Base-by-base conservation (phyloP, 306 rosid species). In the Neltuma alba region DNA sequence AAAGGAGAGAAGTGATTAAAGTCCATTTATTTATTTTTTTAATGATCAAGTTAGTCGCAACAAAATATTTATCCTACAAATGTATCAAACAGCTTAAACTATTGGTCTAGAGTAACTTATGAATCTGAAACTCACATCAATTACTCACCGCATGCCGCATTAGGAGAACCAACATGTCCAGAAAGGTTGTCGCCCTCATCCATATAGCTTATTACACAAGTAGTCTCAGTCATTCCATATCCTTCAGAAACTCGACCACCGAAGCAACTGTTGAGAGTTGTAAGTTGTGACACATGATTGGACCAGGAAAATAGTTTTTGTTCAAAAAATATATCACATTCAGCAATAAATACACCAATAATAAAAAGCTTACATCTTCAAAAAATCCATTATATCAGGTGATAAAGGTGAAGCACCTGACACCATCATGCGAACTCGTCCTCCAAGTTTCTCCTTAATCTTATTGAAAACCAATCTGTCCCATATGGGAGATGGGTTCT, bases 341-440 rank as follows among this genome's bases (percentile, higher is more conserved):
- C n/a, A 44, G 83, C 67, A 80, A 60, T 64, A 28, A 67, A 79
- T 61, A 72, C 57, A 58, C 36, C 37, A 71, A 78, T 61, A 44
- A 34, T 69, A 64, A 77, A 74, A 21, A 67, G 84, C 94, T 90
- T 89, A 96, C 99, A 96, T 90, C 88, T 81, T 96, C 70, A 96
- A 80, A 86, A 96, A 96, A 37, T 96, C 97, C 99, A 96, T 81
- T 72, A 96, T 81, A 86, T 93, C 99, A 15, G 99, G 92, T 61
- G 99, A 96, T 89, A 96, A 86, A 25, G 99, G 99, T 58, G 99
- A 96, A 81, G 99, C 99, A 77, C 99, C 99, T 44, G 99, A 93
- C 69, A 55, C 83, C 89, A 96, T 85, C 25, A 93, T 62, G 67
- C 99, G 99, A 83, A 96, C 97, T 55, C 98, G 89, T 66, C 99